Conservation (phyloP, 1,284 basidiomycete genomes). For the Cryptococcus neoformans region DNA sequence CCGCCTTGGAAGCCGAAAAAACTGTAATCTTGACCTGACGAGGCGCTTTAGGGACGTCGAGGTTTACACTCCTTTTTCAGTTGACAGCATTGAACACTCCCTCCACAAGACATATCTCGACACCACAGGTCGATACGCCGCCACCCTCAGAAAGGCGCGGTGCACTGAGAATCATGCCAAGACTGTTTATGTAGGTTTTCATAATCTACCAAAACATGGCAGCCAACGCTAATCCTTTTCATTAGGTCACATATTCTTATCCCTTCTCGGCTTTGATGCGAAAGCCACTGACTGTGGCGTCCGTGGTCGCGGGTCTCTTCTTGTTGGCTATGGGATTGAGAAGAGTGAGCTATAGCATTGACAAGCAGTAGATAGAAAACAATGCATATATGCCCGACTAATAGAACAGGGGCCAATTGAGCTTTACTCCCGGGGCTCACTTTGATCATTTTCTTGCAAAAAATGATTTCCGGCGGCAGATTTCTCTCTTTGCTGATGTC, state of each 20-base stretch:
- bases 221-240: neutral
- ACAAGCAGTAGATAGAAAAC: conserved; percentile 24
- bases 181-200: conserved; percentile 31
- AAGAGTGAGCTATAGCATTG: conserved; percentile 43
- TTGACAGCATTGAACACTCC: conserved; percentile 59
- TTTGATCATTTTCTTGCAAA: too few relatives aligned
- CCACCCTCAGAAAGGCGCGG: conserved; percentile 69
- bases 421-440: too few relatives aligned
- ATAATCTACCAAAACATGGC: neutral
- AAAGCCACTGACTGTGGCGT: conserved; percentile 64
- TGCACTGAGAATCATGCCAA: conserved; percentile 73
- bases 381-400: neutral
- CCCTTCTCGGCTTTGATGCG: conserved; percentile 70
- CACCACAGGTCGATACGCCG: conserved; percentile 78
- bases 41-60: conserved; percentile 62
- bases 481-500: too few relatives aligned
- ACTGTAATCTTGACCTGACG: neutral
- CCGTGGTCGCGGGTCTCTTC: conserved; percentile 38
- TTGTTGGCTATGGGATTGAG: conserved; percentile 42
- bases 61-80: conserved; percentile 72
- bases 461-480: too few relatives aligned
- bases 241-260: conserved; percentile 79
- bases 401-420: neutral
- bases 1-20: neutral
- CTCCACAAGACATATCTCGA: conserved; percentile 87